phyloP scores from a whole-genome alignment of 768 basidiomycete species.

The Candolleomyces aberdarensis region DNA sequence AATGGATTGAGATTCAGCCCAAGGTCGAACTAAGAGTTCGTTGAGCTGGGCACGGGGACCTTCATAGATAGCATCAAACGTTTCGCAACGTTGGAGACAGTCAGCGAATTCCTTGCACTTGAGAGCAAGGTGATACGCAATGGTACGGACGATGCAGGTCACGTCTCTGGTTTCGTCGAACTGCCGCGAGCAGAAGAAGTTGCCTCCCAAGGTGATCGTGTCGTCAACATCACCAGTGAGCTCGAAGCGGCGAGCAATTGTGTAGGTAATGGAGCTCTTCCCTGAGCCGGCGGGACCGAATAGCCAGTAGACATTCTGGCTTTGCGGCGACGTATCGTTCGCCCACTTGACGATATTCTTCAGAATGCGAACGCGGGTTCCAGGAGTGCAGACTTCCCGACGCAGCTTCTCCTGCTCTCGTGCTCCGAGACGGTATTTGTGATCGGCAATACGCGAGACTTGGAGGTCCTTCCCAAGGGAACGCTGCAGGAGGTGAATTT shows the following conservation, averaged over 20 bases:
- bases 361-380: constrained; percentile 17
- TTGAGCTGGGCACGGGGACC: neutral
- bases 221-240: neutral
- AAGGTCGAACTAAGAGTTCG: constrained; percentile 1
- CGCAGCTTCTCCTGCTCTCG: neutral
- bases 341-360: constrained; percentile 15
- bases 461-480: neutral
- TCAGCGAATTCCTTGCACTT: constrained; percentile 10
- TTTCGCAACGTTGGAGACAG: constrained; percentile 1
- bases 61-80: constrained; percentile 3
- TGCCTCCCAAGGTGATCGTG: constrained; percentile 12
- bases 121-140: constrained; percentile 13
- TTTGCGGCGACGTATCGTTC: constrained; percentile 4
- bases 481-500: neutral
- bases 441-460: neutral
- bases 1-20: neutral
- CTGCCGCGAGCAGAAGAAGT: constrained; percentile 23
- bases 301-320: neutral
- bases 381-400: constrained; percentile 12
- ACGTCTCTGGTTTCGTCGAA: constrained; percentile 13
- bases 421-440: neutral
- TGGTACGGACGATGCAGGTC: constrained; percentile 14
- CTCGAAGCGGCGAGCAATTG: constrained; percentile 10
- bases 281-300: constrained; percentile 1
- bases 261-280: constrained; percentile 20